Evolutionary conservation across 2,329 filamentous ascomycete genomes (phyloP).

Genomic region (Aspergillus pseudoviridinutans): DNA sequence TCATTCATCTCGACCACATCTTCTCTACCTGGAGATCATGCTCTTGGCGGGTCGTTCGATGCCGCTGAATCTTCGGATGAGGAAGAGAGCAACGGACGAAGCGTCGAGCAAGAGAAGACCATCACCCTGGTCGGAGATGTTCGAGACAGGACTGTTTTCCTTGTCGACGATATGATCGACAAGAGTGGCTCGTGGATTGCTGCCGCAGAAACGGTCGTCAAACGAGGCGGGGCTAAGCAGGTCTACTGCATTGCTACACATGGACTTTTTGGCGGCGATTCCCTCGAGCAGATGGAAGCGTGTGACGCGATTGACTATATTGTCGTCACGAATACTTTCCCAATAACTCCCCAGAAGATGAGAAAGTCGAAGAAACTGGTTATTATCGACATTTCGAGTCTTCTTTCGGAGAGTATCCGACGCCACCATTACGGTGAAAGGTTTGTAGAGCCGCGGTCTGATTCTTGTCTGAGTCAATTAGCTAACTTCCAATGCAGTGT

Average conservation of each 20-base stretch:
- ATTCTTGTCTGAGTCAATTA: conserved; percentile 1
- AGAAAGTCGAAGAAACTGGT: conserved; percentile 76
- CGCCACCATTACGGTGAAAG: conserved; percentile 92
- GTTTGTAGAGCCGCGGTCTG: conserved; percentile 49
- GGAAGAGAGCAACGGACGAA: conserved; percentile 51
- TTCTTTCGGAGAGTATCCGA: conserved; percentile 87
- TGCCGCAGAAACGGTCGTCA: conserved; percentile 92
- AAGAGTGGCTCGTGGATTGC: conserved; percentile 96
- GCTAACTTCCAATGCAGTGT: conserved; percentile 36
- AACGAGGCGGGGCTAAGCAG: conserved; percentile 83
- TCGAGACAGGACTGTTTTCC: conserved; percentile 79
- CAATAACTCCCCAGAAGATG: conserved; percentile 71
- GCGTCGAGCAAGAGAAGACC: conserved; percentile 82
- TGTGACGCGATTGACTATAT: conserved; percentile 94
- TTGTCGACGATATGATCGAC: conserved; percentile 99
- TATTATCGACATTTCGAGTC: conserved; percentile 79
- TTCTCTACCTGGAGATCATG: conserved; percentile 63
- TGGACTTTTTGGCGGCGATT: conserved; percentile 86
- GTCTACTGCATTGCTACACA: conserved; percentile 98
- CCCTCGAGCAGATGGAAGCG: conserved; percentile 80
- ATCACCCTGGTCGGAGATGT: conserved; percentile 98
- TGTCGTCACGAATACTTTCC: conserved; percentile 95
- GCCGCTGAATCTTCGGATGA: conserved; percentile 89
- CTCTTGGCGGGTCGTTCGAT: conserved; percentile 79
- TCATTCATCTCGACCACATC: conserved; percentile 77